These are phyloP conservation scores for Lactifluus rugatus DNA, from an alignment of 768 basidiomycete species.

Conservation along the genomic window DNA sequence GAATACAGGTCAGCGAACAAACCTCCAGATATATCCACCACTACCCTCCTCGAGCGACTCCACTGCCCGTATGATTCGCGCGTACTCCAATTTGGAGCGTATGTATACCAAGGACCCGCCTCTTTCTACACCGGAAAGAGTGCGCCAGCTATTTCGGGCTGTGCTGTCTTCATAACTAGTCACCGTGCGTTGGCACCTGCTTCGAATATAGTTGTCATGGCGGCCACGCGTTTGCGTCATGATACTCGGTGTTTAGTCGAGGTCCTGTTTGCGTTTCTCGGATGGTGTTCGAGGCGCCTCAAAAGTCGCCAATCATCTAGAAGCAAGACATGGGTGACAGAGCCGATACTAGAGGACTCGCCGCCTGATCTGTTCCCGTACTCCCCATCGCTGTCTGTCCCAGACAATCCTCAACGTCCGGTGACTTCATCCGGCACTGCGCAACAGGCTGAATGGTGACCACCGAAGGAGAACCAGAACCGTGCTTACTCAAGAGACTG, in stretches of 20 bases:
- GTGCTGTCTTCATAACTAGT: conserved; percentile 26
- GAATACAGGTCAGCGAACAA: too few species aligned
- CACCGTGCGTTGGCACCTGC: conserved; percentile 13
- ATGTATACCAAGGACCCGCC: too few species aligned
- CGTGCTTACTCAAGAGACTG: conserved; percentile 3
- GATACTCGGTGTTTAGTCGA: conserved; percentile 15
- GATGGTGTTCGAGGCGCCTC: conserved; percentile 42
- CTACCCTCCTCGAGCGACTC: too few species aligned
- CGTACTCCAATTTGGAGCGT: too few species aligned
- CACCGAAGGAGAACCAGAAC: conserved; percentile 19
- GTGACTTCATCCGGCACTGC: conserved; percentile 4
- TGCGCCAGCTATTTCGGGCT: conserved; percentile 28
- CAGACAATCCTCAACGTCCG: conserved; percentile 6
- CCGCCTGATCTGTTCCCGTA: conserved; percentile 20
- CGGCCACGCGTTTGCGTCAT: conserved; percentile 23
- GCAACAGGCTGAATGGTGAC: conserved; percentile 1
- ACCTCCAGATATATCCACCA: too few species aligned
- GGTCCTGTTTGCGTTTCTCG: conserved; percentile 39
- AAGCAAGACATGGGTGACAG: conserved; percentile 16
- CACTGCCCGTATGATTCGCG: too few species aligned
- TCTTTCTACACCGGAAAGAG: too few species aligned
- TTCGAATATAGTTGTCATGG: conserved; percentile 27
- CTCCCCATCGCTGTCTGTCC: conserved; percentile 15
- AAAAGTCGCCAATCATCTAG: conserved; percentile 21
- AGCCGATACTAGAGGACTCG: conserved; percentile 32